Evolutionary conservation across 331 rosid genomes (phyloP), one percentile per base, ranked within the genome.

Genomic region (Rhamnella rubrinervis): DNA sequence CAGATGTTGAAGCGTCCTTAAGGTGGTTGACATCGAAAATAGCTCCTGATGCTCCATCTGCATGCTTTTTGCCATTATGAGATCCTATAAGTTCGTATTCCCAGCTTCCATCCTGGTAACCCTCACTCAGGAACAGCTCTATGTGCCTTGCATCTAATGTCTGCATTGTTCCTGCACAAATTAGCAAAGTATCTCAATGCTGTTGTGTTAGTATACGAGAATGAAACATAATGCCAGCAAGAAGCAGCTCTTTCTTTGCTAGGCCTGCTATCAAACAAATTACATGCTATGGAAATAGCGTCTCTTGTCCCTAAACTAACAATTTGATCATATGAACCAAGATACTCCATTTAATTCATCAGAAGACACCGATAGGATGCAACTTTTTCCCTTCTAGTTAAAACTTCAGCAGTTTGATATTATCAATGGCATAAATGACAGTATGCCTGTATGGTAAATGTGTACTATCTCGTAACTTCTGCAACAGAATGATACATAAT

Each of bases 81-180:
- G 85, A 82, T 77, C 97, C 97, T 15, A 84, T 77, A 66, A 87
- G 84, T 72, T 93, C 79, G 73, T 89, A 93, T 14, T 93, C 91
- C 98, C 97, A 91, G 88, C 80, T 91, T 57, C 90, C 93, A 69
- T 80, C 69, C 46, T 78, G 85, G 87, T 82, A 93, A 38, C 72
- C 95, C 65, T 89, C 93, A 49, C 71, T 80, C 73, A 85, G 90
- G 80, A 91, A 95, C 72, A 95, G 82, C 39, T 91, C 97, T 56
- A 95, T 83, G 71, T 91, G 97, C 86, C 97, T 89, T 63, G 95
- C 95, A 75, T 95, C 98, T 70, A 91, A 65, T 38, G 97, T 91
- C 83, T 95, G 98, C 98, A 91, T 95, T 28, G 98, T 95, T 91
- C 98, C 98, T 95, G 78, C 68, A 49, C 31, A 63, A 64, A 63